Evolutionary conservation across 225 moss, liverwort and hornwort species (phyloP), one percentile per base, ranked within the genome.

Genomic region (Pseudisothecium myosuroides): DNA sequence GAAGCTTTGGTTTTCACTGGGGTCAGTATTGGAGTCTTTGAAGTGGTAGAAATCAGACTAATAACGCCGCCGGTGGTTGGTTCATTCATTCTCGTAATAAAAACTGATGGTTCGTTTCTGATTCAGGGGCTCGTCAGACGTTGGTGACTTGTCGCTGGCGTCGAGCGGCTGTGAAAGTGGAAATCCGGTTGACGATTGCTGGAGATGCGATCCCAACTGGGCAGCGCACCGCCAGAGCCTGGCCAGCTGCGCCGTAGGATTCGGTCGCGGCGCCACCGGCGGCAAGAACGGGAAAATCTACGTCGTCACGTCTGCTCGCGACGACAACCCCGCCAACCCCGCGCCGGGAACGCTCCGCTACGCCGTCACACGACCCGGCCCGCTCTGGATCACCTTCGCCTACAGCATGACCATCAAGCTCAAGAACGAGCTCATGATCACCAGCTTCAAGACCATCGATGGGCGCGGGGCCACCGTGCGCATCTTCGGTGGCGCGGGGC

Each of bases 361-460:
- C 18, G 98, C 92, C 20, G 94, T 94, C 9, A 92, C 95, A 2
- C 93, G 94, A 5, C 28, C 59, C 1, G 94, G 76, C 2, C 93
- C 98, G 12, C 89, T 97, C 6, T 98, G 98, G 98, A 97, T 98
- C 80, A 92, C 12, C 5, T 98, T 98, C 68, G 93, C 88, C 0
- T 66, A 83, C 16, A 95, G 95, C 86, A 96, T 96, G 97, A 95
- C 85, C 23, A 97, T 98, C 77, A 87, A 87, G 37, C 93, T 98
- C 22, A 90, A 94, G 81, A 94, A 97, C 85, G 98, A 98, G 90
- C 92, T 97, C 84, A 91, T 98, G 47, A 92, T 98, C 56, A 94
- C 96, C 23, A 96, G 96, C 82, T 97, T 80, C 92, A 97, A 98
- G 89, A 98, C 98, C 29, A 92, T 98, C 87, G 98, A 98, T 62